Evolutionary conservation across 371 early-diverging fungal genomes (phyloP).

Genomic region (Vairimorpha ceranae): DNA sequence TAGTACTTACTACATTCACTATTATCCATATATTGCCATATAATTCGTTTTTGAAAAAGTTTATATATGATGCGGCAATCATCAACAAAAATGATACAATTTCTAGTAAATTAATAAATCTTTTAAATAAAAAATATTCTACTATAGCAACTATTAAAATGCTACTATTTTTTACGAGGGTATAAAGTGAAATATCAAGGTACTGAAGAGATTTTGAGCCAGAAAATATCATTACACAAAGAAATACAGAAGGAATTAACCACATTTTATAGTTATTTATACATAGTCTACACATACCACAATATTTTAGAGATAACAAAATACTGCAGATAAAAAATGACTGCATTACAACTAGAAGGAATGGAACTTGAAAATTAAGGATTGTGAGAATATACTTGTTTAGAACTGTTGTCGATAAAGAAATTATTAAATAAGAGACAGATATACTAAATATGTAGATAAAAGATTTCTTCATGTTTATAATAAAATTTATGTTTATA

Average conservation of each 20-base stretch:
- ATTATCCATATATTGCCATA: constrained; percentile 79
- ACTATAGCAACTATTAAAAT: constrained; percentile 88
- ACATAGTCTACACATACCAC: constrained; percentile 63
- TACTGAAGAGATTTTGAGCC: constrained; percentile 83
- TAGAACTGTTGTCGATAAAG: constrained; percentile 47
- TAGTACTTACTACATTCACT: constrained; percentile 78
- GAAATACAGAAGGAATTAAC: constrained; percentile 74
- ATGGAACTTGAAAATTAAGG: constrained; percentile 43
- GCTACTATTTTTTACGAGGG: constrained; percentile 92
- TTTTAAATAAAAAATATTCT: constrained; percentile 74
- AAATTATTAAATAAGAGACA: constrained; percentile 34
- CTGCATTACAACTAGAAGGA: constrained; percentile 51
- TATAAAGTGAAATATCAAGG: constrained; percentile 76
- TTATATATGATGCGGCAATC: constrained; percentile 79
- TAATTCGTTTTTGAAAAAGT: constrained; percentile 69
- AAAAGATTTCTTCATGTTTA: not conserved
- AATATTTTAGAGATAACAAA: constrained; percentile 7
- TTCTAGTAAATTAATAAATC: constrained; percentile 68
- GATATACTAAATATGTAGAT: not conserved
- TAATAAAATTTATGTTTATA: no score
- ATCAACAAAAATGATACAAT: constrained; percentile 77
- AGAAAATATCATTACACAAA: constrained; percentile 89
- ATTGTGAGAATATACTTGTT: constrained; percentile 60
- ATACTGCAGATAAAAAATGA: constrained; percentile 44
- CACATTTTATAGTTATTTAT: constrained; percentile 67